Conservation (phyloP, 768 basidiomycete species). For the Cystofilobasidium bisporidii region DNA sequence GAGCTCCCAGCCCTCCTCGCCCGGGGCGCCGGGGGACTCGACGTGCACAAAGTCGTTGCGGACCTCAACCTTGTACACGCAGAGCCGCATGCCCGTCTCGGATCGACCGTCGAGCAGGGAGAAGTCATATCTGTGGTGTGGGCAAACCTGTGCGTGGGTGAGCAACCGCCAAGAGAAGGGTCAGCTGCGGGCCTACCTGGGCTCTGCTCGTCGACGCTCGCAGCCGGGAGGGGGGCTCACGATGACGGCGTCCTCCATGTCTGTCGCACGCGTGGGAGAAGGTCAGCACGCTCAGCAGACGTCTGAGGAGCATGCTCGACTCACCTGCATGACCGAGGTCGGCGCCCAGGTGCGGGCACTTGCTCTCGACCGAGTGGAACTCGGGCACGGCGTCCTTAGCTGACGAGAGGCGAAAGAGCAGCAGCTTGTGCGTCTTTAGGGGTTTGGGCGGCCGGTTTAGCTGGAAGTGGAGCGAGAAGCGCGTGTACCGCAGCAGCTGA, state of each 20-base stretch:
- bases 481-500: conserved; percentile 46
- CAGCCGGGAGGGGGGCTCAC: too few relatives aligned
- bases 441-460: conserved; percentile 54
- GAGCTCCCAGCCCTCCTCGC: conserved; percentile 48
- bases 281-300: neutral
- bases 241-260: conserved; percentile 2
- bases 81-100: conserved; percentile 59
- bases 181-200: too few relatives aligned
- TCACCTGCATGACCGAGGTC: conserved; percentile 50
- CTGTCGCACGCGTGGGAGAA: neutral
- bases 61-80: conserved; percentile 56
- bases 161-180: too few relatives aligned
- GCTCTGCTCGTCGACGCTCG: too few relatives aligned
- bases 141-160: conserved; percentile 57
- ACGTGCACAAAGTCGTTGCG: conserved; percentile 47
- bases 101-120: conserved; percentile 43
- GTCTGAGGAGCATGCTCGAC: conserved; percentile 52
- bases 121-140: conserved; percentile 67
- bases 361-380: conserved; percentile 70
- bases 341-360: conserved; percentile 70
- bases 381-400: conserved; percentile 35
- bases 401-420: conserved; percentile 54
- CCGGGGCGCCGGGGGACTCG: conserved; percentile 50
- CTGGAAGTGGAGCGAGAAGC: conserved; percentile 41
- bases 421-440: conserved; percentile 54